phyloP scores from a whole-genome alignment of 106 monocot genomes.

The Dendrobium huoshanense region DNA sequence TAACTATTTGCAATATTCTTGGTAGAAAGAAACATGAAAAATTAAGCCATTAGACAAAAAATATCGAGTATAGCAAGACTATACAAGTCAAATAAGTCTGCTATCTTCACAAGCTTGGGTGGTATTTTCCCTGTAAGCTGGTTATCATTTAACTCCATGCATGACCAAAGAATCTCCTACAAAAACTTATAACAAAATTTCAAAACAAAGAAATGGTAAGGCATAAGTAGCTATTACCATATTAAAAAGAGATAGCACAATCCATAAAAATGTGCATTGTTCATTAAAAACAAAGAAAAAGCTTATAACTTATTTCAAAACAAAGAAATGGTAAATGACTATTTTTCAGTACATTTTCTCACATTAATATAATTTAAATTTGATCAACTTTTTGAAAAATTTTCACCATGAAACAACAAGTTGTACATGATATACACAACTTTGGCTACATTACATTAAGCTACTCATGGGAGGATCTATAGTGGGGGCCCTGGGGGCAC shows the following conservation, averaged over 20 bases:
- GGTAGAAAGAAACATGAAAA: background rate
- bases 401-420: background rate
- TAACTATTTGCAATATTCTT: constrained; percentile 76
- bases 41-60: background rate
- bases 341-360: too few species aligned
- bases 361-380: too few species aligned
- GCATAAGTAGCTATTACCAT: too few species aligned
- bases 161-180: background rate
- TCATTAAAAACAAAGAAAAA: too few species aligned
- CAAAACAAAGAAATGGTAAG: background rate
- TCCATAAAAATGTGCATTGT: too few species aligned
- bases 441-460: background rate
- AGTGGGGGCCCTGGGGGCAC: too few species aligned
- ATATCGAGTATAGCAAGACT: constrained; percentile 8
- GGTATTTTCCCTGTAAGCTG: constrained; percentile 58
- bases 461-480: too few species aligned
- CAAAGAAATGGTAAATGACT: too few species aligned
- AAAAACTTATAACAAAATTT: background rate
- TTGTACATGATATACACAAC: background rate
- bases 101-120: constrained; percentile 59
- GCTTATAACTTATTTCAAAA: too few species aligned
- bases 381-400: too few species aligned
- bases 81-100: constrained; percentile 66
- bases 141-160: constrained; percentile 92
- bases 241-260: too few species aligned